Conservation (phyloP, 345 rosid genomes). For the Sonneratia caseolaris region DNA sequence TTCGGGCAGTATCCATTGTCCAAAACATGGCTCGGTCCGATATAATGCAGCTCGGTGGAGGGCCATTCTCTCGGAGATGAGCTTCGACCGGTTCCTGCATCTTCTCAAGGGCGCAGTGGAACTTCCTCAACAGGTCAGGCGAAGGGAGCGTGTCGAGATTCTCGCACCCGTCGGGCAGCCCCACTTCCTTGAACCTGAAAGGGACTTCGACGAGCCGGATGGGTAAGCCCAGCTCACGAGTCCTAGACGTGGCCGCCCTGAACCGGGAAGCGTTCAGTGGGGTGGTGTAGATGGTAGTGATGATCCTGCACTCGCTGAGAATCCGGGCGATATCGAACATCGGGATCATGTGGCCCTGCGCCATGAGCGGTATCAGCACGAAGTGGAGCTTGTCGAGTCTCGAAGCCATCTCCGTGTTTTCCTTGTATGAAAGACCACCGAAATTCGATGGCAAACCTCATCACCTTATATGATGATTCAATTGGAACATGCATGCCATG, state of each 20-base stretch:
- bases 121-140: slow-evolving; percentile 33
- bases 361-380: slow-evolving; percentile 62
- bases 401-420: neutral
- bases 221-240: slow-evolving; percentile 16
- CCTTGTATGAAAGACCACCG: neutral
- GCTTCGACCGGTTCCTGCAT: slow-evolving; percentile 52
- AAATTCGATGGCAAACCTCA: neutral
- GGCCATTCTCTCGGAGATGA: slow-evolving; percentile 24
- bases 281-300: slow-evolving; percentile 55
- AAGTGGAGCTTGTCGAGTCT: slow-evolving; percentile 38
- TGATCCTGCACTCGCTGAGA: slow-evolving; percentile 40
- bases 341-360: slow-evolving; percentile 81
- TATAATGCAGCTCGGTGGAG: slow-evolving; percentile 62
- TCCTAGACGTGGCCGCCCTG: slow-evolving; percentile 24
- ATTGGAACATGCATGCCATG: no score
- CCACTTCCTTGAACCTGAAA: slow-evolving; percentile 47
- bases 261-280: slow-evolving; percentile 59
- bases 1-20: slow-evolving; percentile 42
- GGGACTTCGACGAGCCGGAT: slow-evolving; percentile 39
- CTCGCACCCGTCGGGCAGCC: slow-evolving; percentile 62
- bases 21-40: slow-evolving; percentile 66
- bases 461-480: no score
- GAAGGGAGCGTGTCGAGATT: slow-evolving; percentile 65
- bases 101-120: slow-evolving; percentile 38
- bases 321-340: slow-evolving; percentile 59